Conservation (phyloP, 345 rosid species). For the Sisymbrium altissimum region DNA sequence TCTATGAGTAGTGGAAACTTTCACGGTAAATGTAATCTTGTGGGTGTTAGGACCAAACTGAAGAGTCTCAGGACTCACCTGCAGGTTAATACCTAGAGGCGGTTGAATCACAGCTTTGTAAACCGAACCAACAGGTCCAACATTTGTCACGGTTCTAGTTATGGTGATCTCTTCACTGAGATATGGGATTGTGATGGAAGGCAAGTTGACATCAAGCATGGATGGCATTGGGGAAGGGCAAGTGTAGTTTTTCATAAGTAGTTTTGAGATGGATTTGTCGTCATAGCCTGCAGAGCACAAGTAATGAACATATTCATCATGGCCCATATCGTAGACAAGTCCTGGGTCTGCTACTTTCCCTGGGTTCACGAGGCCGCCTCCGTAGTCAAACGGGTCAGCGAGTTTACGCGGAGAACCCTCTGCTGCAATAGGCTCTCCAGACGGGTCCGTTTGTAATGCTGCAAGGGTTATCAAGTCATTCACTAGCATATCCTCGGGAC, state of each 20-base stretch:
- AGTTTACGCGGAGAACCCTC: conserved; percentile 59
- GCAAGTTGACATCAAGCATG: conserved; percentile 54
- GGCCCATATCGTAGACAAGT: conserved; percentile 49
- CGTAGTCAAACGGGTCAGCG: conserved; percentile 65
- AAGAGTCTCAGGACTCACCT: conserved; percentile 52
- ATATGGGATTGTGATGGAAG: conserved; percentile 64
- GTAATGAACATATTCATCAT: conserved; percentile 47
- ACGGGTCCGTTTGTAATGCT: conserved; percentile 52
- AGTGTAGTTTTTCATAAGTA: conserved; percentile 33
- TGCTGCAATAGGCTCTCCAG: conserved; percentile 40
- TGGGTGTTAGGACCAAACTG: conserved; percentile 43
- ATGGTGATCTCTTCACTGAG: conserved; percentile 44
- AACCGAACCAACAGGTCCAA: conserved; percentile 46
- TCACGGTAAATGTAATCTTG: conserved; percentile 32
- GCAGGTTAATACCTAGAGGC: conserved; percentile 48
- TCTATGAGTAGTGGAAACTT: conserved; percentile 30
- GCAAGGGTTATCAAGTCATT: conserved; percentile 2
- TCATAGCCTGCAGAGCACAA: conserved; percentile 63
- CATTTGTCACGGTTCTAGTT: conserved; percentile 65
- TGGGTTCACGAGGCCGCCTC: conserved; percentile 67
- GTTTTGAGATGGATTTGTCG: conserved; percentile 44
- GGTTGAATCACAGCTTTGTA: conserved; percentile 47
- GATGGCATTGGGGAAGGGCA: conserved; percentile 47
- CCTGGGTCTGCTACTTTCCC: conserved; percentile 51
- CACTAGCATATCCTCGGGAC: not conserved